phyloP scores from a whole-genome alignment of 108 stramenopile species.

The Pseudonitzschia pungens region DNA sequence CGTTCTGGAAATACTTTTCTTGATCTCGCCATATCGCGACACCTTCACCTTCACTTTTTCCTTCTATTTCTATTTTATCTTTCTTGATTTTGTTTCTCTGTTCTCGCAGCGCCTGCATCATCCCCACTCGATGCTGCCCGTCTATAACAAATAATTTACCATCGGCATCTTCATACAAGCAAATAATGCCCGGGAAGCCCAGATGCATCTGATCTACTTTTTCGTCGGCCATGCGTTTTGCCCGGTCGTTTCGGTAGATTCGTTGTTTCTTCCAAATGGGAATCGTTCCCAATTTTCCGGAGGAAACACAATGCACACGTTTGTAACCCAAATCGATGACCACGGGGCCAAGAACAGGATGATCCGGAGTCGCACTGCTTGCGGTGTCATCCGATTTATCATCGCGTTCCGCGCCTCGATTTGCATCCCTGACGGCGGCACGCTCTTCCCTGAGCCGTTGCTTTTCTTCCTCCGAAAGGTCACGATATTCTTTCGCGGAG shows the following conservation, averaged over 20 bases:
- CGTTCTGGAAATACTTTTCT: slow-evolving; percentile 36
- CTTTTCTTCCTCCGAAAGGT: slow-evolving; percentile 12
- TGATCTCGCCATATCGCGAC: slow-evolving; percentile 22
- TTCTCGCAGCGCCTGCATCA: slow-evolving; percentile 56
- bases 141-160: slow-evolving; percentile 59
- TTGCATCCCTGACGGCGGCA: neutral
- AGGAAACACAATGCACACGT: slow-evolving; percentile 54
- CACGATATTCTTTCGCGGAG: slow-evolving; percentile 8
- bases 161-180: slow-evolving; percentile 48
- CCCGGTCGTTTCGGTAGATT: slow-evolving; percentile 67
- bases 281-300: slow-evolving; percentile 43
- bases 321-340: slow-evolving; percentile 63
- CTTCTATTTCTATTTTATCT: slow-evolving; percentile 22
- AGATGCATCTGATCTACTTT: slow-evolving; percentile 58
- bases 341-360: slow-evolving; percentile 68
- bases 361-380: neutral
- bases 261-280: slow-evolving; percentile 80
- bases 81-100: slow-evolving; percentile 13
- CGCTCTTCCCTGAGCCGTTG: slow-evolving; percentile 2
- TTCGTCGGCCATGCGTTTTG: slow-evolving; percentile 67
- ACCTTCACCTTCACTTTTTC: neutral
- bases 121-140: slow-evolving; percentile 76
- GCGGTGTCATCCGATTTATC: neutral
- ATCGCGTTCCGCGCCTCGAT: neutral
- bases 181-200: slow-evolving; percentile 75